A percentile compares a stretch with the other conserved stretches of the same genome.
phyloP scores from a whole-genome alignment of 768 basidiomycete species.

The Tylopilus rubrobrunneus region DNA sequence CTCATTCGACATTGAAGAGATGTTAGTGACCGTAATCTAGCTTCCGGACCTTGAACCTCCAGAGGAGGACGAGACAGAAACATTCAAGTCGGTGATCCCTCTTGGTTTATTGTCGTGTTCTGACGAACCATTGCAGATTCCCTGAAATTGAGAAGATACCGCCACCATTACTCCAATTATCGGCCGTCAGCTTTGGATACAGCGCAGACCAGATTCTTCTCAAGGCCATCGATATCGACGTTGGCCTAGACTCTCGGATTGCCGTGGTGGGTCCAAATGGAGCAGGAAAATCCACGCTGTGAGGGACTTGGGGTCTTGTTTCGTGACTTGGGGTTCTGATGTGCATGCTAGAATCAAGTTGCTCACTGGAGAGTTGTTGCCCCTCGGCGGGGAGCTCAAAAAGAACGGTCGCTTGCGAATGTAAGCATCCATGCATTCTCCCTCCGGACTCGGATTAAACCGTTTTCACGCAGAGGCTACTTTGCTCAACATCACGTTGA shows the following conservation, averaged over 20 bases:
- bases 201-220: conserved; percentile 70
- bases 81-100: conserved; percentile 64
- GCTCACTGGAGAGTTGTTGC: conserved; percentile 22
- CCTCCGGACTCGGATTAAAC: conserved; percentile 1
- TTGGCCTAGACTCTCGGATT: conserved; percentile 91
- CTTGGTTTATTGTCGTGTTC: not conserved
- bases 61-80: conserved; percentile 88
- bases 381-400: conserved; percentile 66
- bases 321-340: conserved; percentile 3
- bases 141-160: conserved; percentile 97
- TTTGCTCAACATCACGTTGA: conserved; percentile 98
- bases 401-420: conserved; percentile 90
- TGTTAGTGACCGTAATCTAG: conserved; percentile 34
- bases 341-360: conserved; percentile 72
- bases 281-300: conserved; percentile 95
- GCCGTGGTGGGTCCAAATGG: conserved; percentile 96
- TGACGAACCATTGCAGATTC: conserved; percentile 49
- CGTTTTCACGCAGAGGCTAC: conserved; percentile 56
- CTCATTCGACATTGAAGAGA: not conserved
- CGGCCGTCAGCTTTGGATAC: conserved; percentile 90
- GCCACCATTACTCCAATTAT: conserved; percentile 89
- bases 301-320: conserved; percentile 22
- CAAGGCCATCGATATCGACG: conserved; percentile 80
- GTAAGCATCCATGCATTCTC: conserved; percentile 40
- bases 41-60: conserved; percentile 94